A percentile compares a stretch with the other conserved stretches of the same genome.
These are phyloP conservation scores for Colletotrichum ledebouriae DNA, from an alignment of 2,329 filamentous ascomycete species.

Conservation along the genomic window DNA sequence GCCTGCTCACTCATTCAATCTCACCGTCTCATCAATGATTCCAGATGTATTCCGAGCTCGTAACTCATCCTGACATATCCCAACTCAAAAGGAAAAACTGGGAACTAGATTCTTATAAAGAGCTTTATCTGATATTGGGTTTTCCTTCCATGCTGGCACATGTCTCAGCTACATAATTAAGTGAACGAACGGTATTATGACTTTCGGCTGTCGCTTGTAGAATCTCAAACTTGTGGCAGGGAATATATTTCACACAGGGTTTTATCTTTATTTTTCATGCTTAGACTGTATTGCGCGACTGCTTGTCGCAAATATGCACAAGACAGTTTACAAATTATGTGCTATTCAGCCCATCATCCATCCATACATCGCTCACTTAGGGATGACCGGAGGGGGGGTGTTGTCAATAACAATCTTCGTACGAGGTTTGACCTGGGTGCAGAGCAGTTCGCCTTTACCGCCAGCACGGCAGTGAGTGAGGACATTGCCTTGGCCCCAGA, in stretches of 20 bases:
- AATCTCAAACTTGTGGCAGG: too few relatives aligned
- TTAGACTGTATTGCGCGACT: background rate
- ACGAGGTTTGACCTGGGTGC: constrained; percentile 41
- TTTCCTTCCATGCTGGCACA: too few relatives aligned
- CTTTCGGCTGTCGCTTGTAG: too few relatives aligned
- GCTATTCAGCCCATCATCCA: background rate
- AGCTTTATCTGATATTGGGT: too few relatives aligned
- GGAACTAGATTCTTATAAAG: too few relatives aligned
- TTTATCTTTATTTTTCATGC: background rate
- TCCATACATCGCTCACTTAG: background rate
- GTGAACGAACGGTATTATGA: too few relatives aligned
- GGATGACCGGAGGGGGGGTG: constrained; percentile 20
- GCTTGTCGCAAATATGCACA: background rate
- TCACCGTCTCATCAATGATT: too few relatives aligned
- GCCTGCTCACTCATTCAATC: background rate
- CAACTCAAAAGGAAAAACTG: too few relatives aligned
- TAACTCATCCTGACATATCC: too few relatives aligned
- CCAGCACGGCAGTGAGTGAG: constrained; percentile 45
- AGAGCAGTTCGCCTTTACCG: constrained; percentile 43
- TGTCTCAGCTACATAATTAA: too few relatives aligned
- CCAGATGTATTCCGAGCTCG: too few relatives aligned
- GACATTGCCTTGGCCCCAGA: constrained; percentile 43
- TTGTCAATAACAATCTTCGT: constrained; percentile 44
- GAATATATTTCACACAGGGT: too few relatives aligned
- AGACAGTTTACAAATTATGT: constrained; percentile 2